A percentile compares a stretch with the other conserved stretches of the same genome.
phyloP scores from a whole-genome alignment of 2,329 filamentous ascomycete species.

The Paracamarosporium sp. region DNA sequence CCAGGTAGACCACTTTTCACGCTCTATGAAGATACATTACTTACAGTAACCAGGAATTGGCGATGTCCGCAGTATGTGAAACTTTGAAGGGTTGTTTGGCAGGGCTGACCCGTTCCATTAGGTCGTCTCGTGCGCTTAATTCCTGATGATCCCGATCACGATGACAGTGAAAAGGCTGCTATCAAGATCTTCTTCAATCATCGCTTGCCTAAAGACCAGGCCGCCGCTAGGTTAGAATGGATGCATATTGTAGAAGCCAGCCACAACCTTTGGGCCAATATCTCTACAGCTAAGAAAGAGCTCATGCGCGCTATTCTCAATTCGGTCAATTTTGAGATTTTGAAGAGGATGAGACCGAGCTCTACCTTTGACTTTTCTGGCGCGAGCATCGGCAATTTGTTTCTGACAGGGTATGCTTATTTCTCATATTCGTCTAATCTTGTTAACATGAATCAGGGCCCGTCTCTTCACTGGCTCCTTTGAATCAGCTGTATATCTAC shows the following conservation, averaged over 20 bases:
- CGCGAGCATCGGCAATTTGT: slow-evolving; percentile 59
- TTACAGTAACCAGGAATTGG: slow-evolving; percentile 61
- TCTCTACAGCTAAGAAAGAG: slow-evolving; percentile 58
- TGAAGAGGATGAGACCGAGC: slow-evolving; percentile 55
- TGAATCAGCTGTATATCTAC: slow-evolving; percentile 88
- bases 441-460: slow-evolving; percentile 61
- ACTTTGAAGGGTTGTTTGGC: not conserved
- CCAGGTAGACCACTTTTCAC: slow-evolving; percentile 66
- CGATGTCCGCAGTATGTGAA: slow-evolving; percentile 72
- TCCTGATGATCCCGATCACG: slow-evolving; percentile 65
- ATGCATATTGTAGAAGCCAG: slow-evolving; percentile 85
- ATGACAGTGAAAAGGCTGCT: slow-evolving; percentile 65
- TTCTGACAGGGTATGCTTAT: slow-evolving; percentile 55
- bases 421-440: not conserved
- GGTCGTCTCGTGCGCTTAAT: slow-evolving; percentile 91
- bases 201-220: slow-evolving; percentile 70
- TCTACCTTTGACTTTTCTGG: slow-evolving; percentile 58
- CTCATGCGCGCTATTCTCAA: slow-evolving; percentile 59
- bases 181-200: slow-evolving; percentile 89
- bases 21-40: not conserved
- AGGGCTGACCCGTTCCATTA: slow-evolving; percentile 42
- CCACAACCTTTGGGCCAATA: slow-evolving; percentile 73
- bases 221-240: slow-evolving; percentile 78
- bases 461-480: slow-evolving; percentile 91
- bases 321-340: slow-evolving; percentile 57